A percentile compares a stretch with the other conserved stretches of the same genome.
Evolutionary conservation across 2,329 filamentous ascomycete species (phyloP).

Genomic region (Cladophialophora carrionii): DNA sequence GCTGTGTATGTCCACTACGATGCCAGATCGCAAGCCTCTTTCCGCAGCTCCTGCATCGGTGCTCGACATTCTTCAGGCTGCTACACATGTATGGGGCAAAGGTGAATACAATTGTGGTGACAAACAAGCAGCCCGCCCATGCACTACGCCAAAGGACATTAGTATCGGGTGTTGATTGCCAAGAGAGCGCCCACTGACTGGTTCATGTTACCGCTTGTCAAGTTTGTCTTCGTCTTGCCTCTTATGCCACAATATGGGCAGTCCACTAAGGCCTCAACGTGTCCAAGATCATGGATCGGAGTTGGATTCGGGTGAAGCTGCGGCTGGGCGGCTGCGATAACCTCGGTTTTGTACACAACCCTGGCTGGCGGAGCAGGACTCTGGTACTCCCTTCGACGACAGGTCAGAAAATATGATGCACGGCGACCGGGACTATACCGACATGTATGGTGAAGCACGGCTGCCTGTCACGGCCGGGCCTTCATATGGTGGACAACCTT

Average conservation of each 20-base stretch:
- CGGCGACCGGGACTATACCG: background rate
- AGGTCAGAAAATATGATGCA: background rate
- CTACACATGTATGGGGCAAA: conserved; percentile 22
- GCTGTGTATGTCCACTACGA: conserved; percentile 19
- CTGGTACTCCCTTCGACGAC: conserved; percentile 10
- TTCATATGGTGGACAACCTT: conserved; percentile 10
- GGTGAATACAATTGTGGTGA: conserved; percentile 18
- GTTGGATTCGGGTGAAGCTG: conserved; percentile 5
- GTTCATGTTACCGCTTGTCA: conserved; percentile 22
- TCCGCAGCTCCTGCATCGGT: conserved; percentile 14
- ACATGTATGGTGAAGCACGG: conserved; percentile 6
- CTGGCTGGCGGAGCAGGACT: conserved; percentile 4
- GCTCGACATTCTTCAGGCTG: conserved; percentile 22
- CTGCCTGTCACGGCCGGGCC: background rate
- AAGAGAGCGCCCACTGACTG: conserved; percentile 12
- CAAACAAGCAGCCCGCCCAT: conserved; percentile 18
- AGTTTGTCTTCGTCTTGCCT: conserved; percentile 14
- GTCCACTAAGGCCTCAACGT: conserved; percentile 19
- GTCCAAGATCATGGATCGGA: conserved; percentile 18
- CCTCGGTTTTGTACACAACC: conserved; percentile 1
- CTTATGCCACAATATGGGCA: conserved; percentile 24
- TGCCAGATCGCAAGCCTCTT: conserved; percentile 21
- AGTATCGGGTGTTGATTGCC: background rate
- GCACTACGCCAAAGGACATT: conserved; percentile 4
- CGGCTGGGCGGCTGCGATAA: background rate